Conservation (phyloP, 768 basidiomycete genomes). For the Lentinula sp. region DNA sequence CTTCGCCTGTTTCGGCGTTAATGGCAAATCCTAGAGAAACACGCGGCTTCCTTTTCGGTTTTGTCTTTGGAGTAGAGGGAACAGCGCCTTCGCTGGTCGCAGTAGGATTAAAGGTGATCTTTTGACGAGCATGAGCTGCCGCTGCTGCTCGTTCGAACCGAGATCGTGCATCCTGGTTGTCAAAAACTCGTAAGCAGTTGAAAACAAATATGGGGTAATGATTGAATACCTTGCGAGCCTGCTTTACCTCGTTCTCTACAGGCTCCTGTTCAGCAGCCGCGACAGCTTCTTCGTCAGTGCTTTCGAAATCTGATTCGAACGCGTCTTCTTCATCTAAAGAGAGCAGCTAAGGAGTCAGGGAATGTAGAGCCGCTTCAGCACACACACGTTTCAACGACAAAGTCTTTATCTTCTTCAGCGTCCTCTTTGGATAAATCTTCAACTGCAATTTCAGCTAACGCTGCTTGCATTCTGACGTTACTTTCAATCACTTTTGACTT, state of each 20-base stretch:
- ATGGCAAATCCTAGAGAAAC: conserved; percentile 50
- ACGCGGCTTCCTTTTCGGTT: conserved; percentile 34
- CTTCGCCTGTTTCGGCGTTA: conserved; percentile 57
- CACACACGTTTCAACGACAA: conserved; percentile 57
- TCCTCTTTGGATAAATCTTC: conserved; percentile 50
- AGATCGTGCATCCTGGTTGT: conserved; percentile 43
- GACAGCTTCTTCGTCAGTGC: conserved; percentile 61
- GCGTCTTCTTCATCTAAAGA: conserved; percentile 70
- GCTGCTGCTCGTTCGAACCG: conserved; percentile 60
- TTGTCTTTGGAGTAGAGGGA: conserved; percentile 18
- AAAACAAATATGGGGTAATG: not conserved
- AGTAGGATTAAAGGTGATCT: conserved; percentile 62
- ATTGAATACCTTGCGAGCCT: conserved; percentile 56
- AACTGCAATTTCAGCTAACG: conserved; percentile 61
- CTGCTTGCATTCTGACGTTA: conserved; percentile 61
- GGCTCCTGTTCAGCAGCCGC: conserved; percentile 39
- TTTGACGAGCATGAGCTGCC: conserved; percentile 60
- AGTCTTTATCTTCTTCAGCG: conserved; percentile 70
- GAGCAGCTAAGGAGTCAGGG: conserved; percentile 7
- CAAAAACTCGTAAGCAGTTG: not conserved
- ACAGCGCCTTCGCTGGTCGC: conserved; percentile 10
- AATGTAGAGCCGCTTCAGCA: not conserved
- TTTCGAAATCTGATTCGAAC: conserved; percentile 81
- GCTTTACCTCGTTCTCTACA: conserved; percentile 46
- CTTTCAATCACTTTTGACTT: conserved; percentile 7